phyloP scores from a whole-genome alignment of 23 red algal genomes.

The Porphyridium purpureum region DNA sequence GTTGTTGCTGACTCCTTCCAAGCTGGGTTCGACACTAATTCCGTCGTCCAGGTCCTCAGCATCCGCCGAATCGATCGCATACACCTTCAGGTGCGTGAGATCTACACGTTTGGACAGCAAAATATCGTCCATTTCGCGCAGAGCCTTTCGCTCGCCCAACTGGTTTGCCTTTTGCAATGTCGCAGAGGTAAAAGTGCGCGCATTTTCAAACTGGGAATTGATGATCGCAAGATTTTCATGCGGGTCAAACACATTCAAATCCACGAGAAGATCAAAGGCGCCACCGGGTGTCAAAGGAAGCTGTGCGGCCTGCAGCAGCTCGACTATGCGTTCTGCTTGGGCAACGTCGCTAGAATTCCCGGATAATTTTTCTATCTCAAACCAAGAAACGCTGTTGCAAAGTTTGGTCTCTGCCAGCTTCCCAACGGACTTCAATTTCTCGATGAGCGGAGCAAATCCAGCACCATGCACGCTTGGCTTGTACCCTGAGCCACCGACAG shows the following conservation, averaged over 20 bases:
- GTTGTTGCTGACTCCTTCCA: too few relatives aligned
- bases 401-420: constrained; percentile 5
- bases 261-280: constrained; percentile 34
- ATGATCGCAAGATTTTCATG: constrained; percentile 36
- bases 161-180: not conserved
- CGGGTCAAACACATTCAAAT: constrained; percentile 8
- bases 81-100: constrained; percentile 20
- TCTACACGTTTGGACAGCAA: constrained; percentile 10
- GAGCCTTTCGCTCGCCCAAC: too few relatives aligned
- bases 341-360: not conserved
- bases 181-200: constrained; percentile 5
- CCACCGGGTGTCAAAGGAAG: not conserved
- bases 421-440: constrained; percentile 3
- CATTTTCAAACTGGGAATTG: constrained; percentile 6
- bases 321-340: not conserved
- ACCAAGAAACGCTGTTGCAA: constrained; percentile 5
- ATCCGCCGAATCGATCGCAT: constrained; percentile 51
- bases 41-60: constrained; percentile 76
- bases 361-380: constrained; percentile 1
- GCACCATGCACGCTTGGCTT: constrained; percentile 2
- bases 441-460: constrained; percentile 9
- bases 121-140: constrained; percentile 10
- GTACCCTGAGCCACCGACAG: too few relatives aligned
- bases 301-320: not conserved
- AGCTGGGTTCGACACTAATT: constrained; percentile 32